phyloP scores from a whole-genome alignment of 768 basidiomycete species.

The Auricularia heimuer region DNA sequence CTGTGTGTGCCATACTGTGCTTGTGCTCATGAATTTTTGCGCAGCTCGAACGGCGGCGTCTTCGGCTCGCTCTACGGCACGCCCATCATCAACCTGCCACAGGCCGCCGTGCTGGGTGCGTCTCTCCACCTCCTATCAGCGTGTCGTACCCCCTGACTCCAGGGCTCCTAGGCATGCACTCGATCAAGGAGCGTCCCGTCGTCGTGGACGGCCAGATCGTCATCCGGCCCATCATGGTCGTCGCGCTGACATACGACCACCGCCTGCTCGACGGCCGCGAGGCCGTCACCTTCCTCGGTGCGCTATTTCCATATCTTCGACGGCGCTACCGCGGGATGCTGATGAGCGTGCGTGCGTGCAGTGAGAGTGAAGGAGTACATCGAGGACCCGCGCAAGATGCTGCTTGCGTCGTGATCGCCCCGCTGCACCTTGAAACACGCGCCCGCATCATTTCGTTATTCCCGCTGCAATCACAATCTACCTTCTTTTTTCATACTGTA shows the following conservation, averaged over 20 bases:
- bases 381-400: constrained; percentile 91
- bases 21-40: neutral
- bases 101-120: constrained; percentile 82
- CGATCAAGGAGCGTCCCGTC: constrained; percentile 84
- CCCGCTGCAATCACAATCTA: too few species aligned
- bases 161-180: constrained; percentile 64
- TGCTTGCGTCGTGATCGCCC: constrained; percentile 28
- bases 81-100: constrained; percentile 97
- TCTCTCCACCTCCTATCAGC: constrained; percentile 2
- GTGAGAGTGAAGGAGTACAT: constrained; percentile 90
- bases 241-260: constrained; percentile 92
- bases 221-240: constrained; percentile 93
- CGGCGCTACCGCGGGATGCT: neutral
- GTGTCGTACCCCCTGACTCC: neutral
- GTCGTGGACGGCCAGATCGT: constrained; percentile 94
- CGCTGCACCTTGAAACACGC: too few species aligned
- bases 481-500: too few species aligned
- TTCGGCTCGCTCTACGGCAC: constrained; percentile 96
- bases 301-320: constrained; percentile 21
- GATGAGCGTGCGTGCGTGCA: constrained; percentile 19
- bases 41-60: constrained; percentile 94
- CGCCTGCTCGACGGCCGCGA: constrained; percentile 91
- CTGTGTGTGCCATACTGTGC: neutral
- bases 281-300: constrained; percentile 94
- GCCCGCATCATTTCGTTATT: too few species aligned